Evolutionary conservation across 352 stramenopile species (phyloP).

Genomic region (Pythium volutum): DNA sequence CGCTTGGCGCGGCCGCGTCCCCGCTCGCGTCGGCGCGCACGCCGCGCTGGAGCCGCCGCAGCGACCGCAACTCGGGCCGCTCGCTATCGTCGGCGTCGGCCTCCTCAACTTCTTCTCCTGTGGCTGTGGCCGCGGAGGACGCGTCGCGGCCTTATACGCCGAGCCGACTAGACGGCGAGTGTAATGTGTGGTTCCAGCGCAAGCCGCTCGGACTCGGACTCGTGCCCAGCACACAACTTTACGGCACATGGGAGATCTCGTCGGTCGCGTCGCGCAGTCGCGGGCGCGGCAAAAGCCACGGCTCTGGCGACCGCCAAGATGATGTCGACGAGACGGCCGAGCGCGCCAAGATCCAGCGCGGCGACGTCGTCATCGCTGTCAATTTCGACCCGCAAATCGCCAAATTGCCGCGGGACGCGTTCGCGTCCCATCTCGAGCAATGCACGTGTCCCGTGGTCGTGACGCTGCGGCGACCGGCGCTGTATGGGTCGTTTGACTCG

Average conservation of each 20-base stretch:
- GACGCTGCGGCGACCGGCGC: slow-evolving; percentile 55
- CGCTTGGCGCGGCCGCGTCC: slow-evolving; percentile 8
- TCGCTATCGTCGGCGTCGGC: neutral
- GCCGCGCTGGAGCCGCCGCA: slow-evolving; percentile 11
- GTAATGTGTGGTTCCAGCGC: slow-evolving; percentile 57
- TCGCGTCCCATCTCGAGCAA: slow-evolving; percentile 41
- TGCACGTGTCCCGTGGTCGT: slow-evolving; percentile 58
- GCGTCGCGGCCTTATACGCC: slow-evolving; percentile 44
- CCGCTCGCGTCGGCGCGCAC: slow-evolving; percentile 14
- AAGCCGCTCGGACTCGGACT: slow-evolving; percentile 74
- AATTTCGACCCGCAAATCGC: slow-evolving; percentile 53
- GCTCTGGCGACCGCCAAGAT: slow-evolving; percentile 3
- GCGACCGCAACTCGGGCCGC: neutral
- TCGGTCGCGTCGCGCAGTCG: slow-evolving; percentile 2
- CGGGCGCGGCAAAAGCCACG: too few species aligned
- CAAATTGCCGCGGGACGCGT: slow-evolving; percentile 41
- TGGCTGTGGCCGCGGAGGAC: neutral
- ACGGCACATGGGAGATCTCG: slow-evolving; percentile 75
- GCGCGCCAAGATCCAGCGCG: slow-evolving; percentile 29
- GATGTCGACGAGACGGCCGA: slow-evolving; percentile 9
- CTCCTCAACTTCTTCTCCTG: neutral
- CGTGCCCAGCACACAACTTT: slow-evolving; percentile 76
- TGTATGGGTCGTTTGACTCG: slow-evolving; percentile 64
- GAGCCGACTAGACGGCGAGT: slow-evolving; percentile 59
- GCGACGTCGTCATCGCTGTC: slow-evolving; percentile 67